Evolutionary conservation across 768 basidiomycete species (phyloP).

Genomic region (Agrocybe pediades): DNA sequence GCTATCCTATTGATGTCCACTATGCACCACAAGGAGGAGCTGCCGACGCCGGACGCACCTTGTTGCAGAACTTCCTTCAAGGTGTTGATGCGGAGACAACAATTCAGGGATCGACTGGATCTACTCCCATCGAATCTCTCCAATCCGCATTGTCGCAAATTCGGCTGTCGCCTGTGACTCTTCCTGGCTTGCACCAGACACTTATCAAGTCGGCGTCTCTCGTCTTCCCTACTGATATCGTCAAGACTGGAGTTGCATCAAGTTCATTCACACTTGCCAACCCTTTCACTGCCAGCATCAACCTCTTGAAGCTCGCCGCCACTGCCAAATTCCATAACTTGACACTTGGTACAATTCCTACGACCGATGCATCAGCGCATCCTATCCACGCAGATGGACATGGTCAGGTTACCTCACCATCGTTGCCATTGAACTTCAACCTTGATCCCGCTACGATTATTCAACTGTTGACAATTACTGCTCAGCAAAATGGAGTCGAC

Average conservation of each 20-base stretch:
- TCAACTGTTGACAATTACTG: constrained; percentile 48
- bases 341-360: constrained; percentile 59
- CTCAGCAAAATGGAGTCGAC: constrained; percentile 54
- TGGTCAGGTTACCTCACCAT: constrained; percentile 53
- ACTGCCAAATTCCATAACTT: constrained; percentile 57
- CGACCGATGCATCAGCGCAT: constrained; percentile 51
- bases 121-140: constrained; percentile 64
- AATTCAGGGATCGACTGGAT: constrained; percentile 54
- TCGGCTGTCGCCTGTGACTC: constrained; percentile 57
- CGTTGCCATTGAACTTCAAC: constrained; percentile 65
- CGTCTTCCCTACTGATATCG: constrained; percentile 63
- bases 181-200: constrained; percentile 65
- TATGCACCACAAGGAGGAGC: constrained; percentile 60
- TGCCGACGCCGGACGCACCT: constrained; percentile 48
- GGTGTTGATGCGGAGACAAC: constrained; percentile 55
- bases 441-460: constrained; percentile 64
- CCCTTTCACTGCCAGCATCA: constrained; percentile 75
- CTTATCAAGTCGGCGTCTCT: constrained; percentile 58
- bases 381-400: constrained; percentile 66
- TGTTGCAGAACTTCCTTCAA: constrained; percentile 73
- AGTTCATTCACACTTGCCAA: constrained; percentile 60
- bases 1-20: constrained; percentile 64
- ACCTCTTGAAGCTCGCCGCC: constrained; percentile 55
- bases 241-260: constrained; percentile 59
- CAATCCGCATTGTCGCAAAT: constrained; percentile 63